Evolutionary conservation across 305 asterid genomes (phyloP).

Genomic region (Fraxinus platypoda): DNA sequence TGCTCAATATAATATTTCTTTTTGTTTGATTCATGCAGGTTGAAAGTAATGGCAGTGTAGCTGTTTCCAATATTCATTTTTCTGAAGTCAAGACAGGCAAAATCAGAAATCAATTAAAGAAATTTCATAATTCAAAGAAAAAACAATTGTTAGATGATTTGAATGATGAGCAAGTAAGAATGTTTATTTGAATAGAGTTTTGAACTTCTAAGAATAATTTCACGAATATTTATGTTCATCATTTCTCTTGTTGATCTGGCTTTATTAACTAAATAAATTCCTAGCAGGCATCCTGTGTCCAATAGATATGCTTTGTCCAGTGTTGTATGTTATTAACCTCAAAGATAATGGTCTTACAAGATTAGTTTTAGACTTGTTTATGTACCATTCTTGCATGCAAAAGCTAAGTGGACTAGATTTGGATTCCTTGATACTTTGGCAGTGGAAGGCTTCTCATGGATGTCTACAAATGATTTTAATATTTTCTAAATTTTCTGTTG

Average conservation of each 20-base stretch:
- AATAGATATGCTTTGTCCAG: background rate
- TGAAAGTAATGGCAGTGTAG: slow-evolving; percentile 74
- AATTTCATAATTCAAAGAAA: slow-evolving; percentile 48
- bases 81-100: slow-evolving; percentile 41
- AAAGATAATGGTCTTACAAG: background rate
- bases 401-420: slow-evolving; percentile 1
- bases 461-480: background rate
- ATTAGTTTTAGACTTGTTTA: background rate
- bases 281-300: background rate
- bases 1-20: slow-evolving; percentile 53
- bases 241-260: background rate
- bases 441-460: background rate
- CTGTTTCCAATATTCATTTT: slow-evolving; percentile 43
- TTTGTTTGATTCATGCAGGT: slow-evolving; percentile 51
- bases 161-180: slow-evolving; percentile 75
- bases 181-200: slow-evolving; percentile 5
- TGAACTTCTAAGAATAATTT: background rate
- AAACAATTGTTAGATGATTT: slow-evolving; percentile 51
- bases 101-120: slow-evolving; percentile 41
- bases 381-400: background rate
- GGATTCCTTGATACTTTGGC: background rate
- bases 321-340: background rate
- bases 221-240: background rate
- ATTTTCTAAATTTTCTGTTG: background rate
- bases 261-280: background rate